Evolutionary conservation across 2,329 filamentous ascomycete genomes (phyloP).

Genomic region (Leptoxyphium fumago): DNA sequence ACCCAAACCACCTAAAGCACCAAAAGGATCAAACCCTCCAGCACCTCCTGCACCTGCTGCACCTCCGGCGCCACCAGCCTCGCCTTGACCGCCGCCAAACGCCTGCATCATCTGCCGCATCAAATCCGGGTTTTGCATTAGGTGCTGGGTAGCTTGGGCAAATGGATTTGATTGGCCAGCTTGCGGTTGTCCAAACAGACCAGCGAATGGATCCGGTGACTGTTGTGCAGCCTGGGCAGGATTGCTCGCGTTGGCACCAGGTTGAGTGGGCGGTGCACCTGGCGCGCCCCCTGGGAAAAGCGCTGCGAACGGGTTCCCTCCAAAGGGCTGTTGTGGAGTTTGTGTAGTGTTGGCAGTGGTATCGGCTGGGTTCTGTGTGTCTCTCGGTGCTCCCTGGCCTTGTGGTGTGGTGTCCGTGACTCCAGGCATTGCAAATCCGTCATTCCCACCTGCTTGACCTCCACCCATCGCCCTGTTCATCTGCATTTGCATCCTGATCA

Average conservation of each 20-base stretch:
- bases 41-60: constrained; percentile 7
- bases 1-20: constrained; percentile 22
- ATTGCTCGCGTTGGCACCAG: not conserved
- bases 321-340: constrained; percentile 6
- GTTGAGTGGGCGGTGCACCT: constrained; percentile 1
- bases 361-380: constrained; percentile 8
- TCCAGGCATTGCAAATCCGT: constrained; percentile 75
- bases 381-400: constrained; percentile 10
- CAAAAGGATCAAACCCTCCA: constrained; percentile 32
- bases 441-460: constrained; percentile 25
- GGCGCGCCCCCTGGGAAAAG: constrained; percentile 32
- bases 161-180: constrained; percentile 33
- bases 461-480: constrained; percentile 54
- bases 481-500: constrained; percentile 66
- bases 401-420: constrained; percentile 69
- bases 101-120: constrained; percentile 39
- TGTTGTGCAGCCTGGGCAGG: constrained; percentile 20
- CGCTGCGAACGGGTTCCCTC: constrained; percentile 44
- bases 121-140: constrained; percentile 44
- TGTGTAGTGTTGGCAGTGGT: constrained; percentile 7
- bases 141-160: constrained; percentile 27
- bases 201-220: constrained; percentile 50
- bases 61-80: constrained; percentile 17
- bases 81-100: constrained; percentile 35
- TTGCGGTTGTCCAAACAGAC: constrained; percentile 38